A percentile compares a stretch with the other conserved stretches of the same genome.
phyloP scores from a whole-genome alignment of 441 rosid species.

The Mallotus repandus region DNA sequence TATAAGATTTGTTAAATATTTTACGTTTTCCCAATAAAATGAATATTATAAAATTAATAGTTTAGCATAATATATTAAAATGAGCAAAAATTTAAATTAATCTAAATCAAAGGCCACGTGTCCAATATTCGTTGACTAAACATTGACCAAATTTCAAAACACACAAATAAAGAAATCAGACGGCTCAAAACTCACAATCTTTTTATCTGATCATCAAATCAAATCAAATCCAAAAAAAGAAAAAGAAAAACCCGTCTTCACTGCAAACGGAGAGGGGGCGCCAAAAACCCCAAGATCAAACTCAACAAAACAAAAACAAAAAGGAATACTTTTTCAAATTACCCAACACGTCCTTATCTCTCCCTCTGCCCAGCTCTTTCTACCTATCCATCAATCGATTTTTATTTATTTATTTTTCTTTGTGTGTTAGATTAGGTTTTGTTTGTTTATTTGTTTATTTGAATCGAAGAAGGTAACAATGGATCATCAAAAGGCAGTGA shows the following conservation, averaged over 20 bases:
- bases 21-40: too few relatives aligned
- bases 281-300: slow-evolving; percentile 31
- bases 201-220: background rate
- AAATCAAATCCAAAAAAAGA: too few relatives aligned
- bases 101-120: slow-evolving; percentile 26
- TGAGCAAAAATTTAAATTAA: background rate
- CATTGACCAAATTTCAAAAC: slow-evolving; percentile 21
- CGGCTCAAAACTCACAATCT: slow-evolving; percentile 22
- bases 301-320: background rate
- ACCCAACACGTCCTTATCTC: background rate
- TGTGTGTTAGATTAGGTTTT: background rate
- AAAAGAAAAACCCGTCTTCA: slow-evolving; percentile 7
- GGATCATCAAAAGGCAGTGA: slow-evolving; percentile 90
- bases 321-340: background rate
- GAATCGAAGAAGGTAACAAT: slow-evolving; percentile 21
- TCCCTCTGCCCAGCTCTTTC: background rate
- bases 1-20: too few relatives aligned
- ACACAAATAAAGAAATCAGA: slow-evolving; percentile 10
- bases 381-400: slow-evolving; percentile 9
- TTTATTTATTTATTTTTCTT: background rate
- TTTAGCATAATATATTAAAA: background rate
- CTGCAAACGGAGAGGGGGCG: slow-evolving; percentile 25
- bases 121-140: slow-evolving; percentile 3
- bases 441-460: background rate
- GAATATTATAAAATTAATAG: too few relatives aligned